Evolutionary conservation across 768 basidiomycete genomes (phyloP), one percentile per base, ranked within the genome.

Genomic region (Erythrobasidium yunnanense): DNA sequence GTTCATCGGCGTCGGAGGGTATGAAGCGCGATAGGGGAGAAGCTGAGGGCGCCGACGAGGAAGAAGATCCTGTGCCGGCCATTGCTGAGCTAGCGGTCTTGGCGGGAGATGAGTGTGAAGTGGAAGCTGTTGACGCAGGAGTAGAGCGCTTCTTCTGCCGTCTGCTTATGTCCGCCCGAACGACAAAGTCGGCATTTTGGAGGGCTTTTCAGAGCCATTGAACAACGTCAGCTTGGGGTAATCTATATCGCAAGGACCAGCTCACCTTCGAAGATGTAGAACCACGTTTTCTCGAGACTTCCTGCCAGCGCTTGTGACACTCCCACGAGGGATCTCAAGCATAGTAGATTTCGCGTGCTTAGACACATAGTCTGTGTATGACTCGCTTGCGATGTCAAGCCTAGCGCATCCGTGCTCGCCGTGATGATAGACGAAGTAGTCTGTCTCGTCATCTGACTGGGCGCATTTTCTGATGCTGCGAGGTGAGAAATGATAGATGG

Each of bases 111-210:
- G 62, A 25, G 20, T 47, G 27, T 2, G 62, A 32, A 7, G 62
- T n/a, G n/a, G n/a, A 30, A 7, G 45, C 18, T 8, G 38, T n/a
- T 42, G 51, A 7, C 17, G 35, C 13, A 17, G 1, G 22, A 4
- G 55, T 65, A 53, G 51, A 55, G 30, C 70, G 68, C 45, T 68
- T 70, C 60, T 63, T 63, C 47, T 63, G 60, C 15, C 60, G 22
- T 6, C 47, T 29, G 34, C 25, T 34, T 0, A 67, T 52, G 4
- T 60, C 67, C 1, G 73, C 47, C 1, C 70, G 66, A 20, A 97
- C 79, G 20, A 99, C 87, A 71, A 90, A 90, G 71, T 93, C 91
- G 5, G 93, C 92, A 70, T 91, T 96, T 77, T 96, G 93, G 23
- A 97, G 77, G 0, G 87, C 84, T 58, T 4, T n/a, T n/a, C n/a